Base-by-base conservation (phyloP, 139 green algal species). In the Astrephomene gubernaculifera region DNA sequence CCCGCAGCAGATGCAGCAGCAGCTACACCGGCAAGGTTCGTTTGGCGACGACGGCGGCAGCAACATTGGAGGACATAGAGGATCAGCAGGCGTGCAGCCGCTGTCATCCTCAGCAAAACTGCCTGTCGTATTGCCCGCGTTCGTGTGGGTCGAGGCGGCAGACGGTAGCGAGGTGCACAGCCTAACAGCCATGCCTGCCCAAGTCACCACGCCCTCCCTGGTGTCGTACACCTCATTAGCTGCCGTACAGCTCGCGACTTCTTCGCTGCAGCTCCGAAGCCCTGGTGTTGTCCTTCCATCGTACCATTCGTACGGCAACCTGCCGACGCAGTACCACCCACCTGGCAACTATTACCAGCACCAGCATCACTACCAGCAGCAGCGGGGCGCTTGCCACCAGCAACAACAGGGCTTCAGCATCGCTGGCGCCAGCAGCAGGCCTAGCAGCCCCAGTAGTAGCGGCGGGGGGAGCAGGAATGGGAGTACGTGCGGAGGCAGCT, bases 171-270 rank as follows among this genome's bases (percentile, higher is more conserved):
- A 82, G 57, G 53, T 43, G 4, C 5, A 31, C 39, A 71, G 57
- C 27, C 53, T 82, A 6, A 82, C 54, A 25, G 54, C 74, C 54
- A 82, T 82, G 74, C 74, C 74, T n/a, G 74, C 38, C 36, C 7
- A 36, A 25, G 1, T 71, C 21, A 82, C 53, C 25, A 71, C 74
- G 4, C 74, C 74, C 25, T 38, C 35, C 3, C 74, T 82, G 38
- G 74, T 82, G 29, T 27, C 6, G 38, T 71, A 82, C 74, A 82
- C 57, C 38, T 60, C 31, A 10, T 39, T 82, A 39, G 74, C 38
- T 12, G 74, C 54, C 19, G 4, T 82, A 12, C 27, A 9, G 27
- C 27, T 57, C 10, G 54, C 68, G 49, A 17, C 68, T n/a, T n/a
- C n/a, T n/a, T n/a, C n/a, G n/a, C n/a, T n/a, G n/a, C n/a, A n/a